Base-by-base conservation (phyloP, 1,284 basidiomycete species). In the Ganoderma lucidum region DNA sequence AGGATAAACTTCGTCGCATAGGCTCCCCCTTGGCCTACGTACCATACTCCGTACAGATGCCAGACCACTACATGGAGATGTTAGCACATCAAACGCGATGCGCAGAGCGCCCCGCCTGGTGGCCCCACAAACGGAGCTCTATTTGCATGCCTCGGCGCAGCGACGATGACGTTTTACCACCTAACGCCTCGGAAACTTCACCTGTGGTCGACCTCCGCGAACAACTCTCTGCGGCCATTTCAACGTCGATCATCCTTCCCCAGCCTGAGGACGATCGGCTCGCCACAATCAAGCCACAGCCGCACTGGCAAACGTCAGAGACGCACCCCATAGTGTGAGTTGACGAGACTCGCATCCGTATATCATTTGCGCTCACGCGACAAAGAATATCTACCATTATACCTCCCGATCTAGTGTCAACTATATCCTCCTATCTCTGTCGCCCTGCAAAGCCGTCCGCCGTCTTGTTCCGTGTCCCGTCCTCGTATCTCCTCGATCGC, bases 281-380 rank as follows among this genome's bases (percentile, higher is more conserved):
- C 15, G 44, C 30, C n/a, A n/a, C 62, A 6, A 61, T 44, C 19
- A 41, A 35, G 17, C 66, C 63, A 55, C 73, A 73, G 69, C 72
- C 67, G 63, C 71, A 65, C 62, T 74, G 67, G 73, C 72, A 63
- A 64, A 96, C 95, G 0, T 95, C 93, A 1, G 84, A 88, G 61
- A 88, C 92, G 0, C 94, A 96, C 80, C 95, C 95, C 2, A 93
- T 96, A 78, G 94, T 95, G 93, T 95, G 76, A 74, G 87, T 76
- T 23, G 14, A 19, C 59, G 23, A 61, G 9, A 15, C 14, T 64
- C 39, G 56, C 17, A 68, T 69, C 23, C 70, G 6, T 70, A 35
- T 59, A 6, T 72, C 28, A n/a, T 45, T 15, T 60, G n/a, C 37
- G 37, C 37, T 37, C 32, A 39, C 37, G 32, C 35, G n/a, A 60